Base-by-base conservation (phyloP, 2,329 filamentous ascomycete genomes). In the Aspergillus bombycis region DNA sequence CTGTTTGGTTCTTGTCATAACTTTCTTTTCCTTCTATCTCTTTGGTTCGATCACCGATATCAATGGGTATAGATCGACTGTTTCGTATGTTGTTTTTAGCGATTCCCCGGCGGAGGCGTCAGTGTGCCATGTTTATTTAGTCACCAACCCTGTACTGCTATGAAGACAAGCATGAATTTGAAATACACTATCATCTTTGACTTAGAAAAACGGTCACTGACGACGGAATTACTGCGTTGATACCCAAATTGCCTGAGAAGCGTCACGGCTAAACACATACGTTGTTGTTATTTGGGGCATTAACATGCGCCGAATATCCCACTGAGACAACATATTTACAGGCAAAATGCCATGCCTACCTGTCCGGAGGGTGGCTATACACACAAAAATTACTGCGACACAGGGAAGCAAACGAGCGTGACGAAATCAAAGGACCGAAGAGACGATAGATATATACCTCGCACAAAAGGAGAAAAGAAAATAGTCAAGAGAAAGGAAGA, bases 41-140 rank as follows among this genome's bases (percentile, higher is more conserved):
- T 67, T 62, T 55, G 28, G 28, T 57, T 34, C 19, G 3, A 11
- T 32, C 19, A 52, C 16, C 28, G 28, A 32, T 34, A n/a, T 52
- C 30, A 6, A 11, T 32, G 19, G 28, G 8, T 41, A 28, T 26
- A 21, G 7, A 46, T 58, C 32, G 23, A n/a, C 12, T 28, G 32
- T 55, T 32, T 53, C 41, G 6, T 58, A 28, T 45, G 55, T 62
- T 50, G 62, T 41, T 63, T 32, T 50, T 38, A 46, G 52, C 69
- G 73, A 74, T 74, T 71, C 70, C 72, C 72, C 72, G 65, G 70
- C 70, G n/a, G 53, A 58, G 41, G 53, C 38, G 56, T 34, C 43
- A 34, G n/a, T 58, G 70, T 73, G 70, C 69, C 67, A 70, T 68
- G 70, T 70, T 45, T 54, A 32, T 38, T 12, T 38, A 14, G 26